Evolutionary conservation across 805 yeast species (phyloP).

Genomic region (Yarrowia sp.): DNA sequence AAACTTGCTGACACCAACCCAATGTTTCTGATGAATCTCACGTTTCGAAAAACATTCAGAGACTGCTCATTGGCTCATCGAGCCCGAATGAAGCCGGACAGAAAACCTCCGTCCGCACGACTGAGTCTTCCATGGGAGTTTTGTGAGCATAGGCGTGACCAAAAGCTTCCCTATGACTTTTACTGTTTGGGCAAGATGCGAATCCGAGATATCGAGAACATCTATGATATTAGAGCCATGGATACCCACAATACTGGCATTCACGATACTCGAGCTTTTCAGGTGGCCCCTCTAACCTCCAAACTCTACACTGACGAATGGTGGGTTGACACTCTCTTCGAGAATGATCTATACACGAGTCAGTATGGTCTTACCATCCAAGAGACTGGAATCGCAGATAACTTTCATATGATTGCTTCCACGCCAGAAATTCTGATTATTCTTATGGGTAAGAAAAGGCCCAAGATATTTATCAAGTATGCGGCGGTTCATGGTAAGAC

Average conservation of each 20-base stretch:
- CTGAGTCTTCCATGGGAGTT: too few relatives aligned
- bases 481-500: background rate
- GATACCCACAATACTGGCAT: background rate
- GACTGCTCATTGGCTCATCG: background rate
- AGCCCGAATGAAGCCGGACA: background rate
- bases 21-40: background rate
- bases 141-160: too few relatives aligned
- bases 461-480: background rate
- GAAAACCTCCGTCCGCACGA: background rate
- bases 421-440: background rate
- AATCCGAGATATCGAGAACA: background rate
- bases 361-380: background rate
- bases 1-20: background rate
- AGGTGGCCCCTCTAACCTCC: background rate
- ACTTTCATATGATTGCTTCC: background rate
- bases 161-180: background rate
- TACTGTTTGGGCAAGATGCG: constrained; percentile 1
- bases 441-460: background rate
- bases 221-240: background rate
- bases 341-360: background rate
- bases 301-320: background rate
- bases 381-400: background rate
- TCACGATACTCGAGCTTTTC: background rate
- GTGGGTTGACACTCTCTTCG: background rate
- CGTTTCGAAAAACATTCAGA: background rate